These are phyloP conservation scores for Lactifluus subvellereus DNA, from an alignment of 768 basidiomycete genomes.

Conservation along the genomic window DNA sequence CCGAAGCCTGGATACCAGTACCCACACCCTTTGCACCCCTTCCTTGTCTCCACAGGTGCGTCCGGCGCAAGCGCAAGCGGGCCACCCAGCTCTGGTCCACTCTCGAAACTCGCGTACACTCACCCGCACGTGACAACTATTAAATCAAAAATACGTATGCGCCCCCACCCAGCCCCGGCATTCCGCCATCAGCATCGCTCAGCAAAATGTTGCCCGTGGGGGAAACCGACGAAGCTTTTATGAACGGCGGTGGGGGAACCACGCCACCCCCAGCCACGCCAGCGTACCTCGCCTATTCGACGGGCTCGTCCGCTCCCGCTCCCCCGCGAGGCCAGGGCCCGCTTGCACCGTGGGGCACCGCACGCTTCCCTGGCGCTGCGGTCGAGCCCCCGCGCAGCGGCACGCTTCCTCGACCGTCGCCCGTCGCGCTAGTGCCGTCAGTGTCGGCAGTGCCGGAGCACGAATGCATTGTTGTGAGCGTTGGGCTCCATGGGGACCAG, in stretches of 20 bases:
- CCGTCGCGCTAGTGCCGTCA: too few relatives aligned
- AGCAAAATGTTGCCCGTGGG: slow-evolving; percentile 13
- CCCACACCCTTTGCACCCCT: slow-evolving; percentile 27
- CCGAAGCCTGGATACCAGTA: slow-evolving; percentile 21
- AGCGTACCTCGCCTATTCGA: slow-evolving; percentile 47
- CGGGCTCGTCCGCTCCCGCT: slow-evolving; percentile 32
- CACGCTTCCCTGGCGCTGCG: slow-evolving; percentile 45
- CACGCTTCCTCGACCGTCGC: too few relatives aligned
- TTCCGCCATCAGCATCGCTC: slow-evolving; percentile 21
- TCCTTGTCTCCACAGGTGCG: slow-evolving; percentile 30
- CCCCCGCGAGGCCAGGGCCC: slow-evolving; percentile 55
- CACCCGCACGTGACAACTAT: slow-evolving; percentile 14
- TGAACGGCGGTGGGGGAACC: slow-evolving; percentile 15
- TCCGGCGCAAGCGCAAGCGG: slow-evolving; percentile 25
- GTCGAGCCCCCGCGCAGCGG: slow-evolving; percentile 61
- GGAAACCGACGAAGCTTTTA: slow-evolving; percentile 23
- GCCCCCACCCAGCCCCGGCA: background rate
- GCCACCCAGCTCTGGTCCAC: background rate
- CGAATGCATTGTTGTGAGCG: slow-evolving; percentile 65
- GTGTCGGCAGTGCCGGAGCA: slow-evolving; percentile 30
- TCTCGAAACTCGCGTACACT: slow-evolving; percentile 15
- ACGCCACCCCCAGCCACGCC: slow-evolving; percentile 48
- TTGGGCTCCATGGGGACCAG: slow-evolving; percentile 42
- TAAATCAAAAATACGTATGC: background rate
- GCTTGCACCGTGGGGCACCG: slow-evolving; percentile 43